Conservation (phyloP, 2,329 filamentous ascomycete genomes). For the Phyllosticta ampelicida region DNA sequence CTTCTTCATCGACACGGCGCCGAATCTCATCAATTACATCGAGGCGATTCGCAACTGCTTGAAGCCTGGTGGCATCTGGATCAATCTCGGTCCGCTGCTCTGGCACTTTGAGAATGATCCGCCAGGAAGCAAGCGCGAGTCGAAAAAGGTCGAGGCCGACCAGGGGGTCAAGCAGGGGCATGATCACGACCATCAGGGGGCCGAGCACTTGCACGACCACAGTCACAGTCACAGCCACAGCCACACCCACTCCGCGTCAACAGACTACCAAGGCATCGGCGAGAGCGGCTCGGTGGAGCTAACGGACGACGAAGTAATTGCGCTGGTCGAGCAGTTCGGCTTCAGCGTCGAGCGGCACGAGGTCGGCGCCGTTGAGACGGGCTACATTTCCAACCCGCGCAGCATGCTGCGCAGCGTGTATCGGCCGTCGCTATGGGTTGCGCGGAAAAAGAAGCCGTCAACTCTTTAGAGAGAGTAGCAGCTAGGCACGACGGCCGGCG, state of each 20-base stretch:
- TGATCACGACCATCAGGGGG: constrained; percentile 11
- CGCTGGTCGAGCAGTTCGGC: constrained; percentile 61
- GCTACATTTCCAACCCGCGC: constrained; percentile 74
- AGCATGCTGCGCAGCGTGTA: constrained; percentile 86
- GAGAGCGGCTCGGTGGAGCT: constrained; percentile 88
- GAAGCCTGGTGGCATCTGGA: constrained; percentile 64
- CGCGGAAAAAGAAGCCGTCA: constrained; percentile 48
- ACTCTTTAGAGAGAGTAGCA: no score
- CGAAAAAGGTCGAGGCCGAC: constrained; percentile 5
- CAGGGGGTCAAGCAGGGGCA: constrained; percentile 15
- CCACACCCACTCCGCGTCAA: neutral
- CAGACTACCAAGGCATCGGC: constrained; percentile 53
- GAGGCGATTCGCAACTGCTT: constrained; percentile 73
- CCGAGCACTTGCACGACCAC: constrained; percentile 3
- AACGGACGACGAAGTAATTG: constrained; percentile 75
- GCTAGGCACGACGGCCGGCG: no score
- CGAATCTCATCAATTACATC: constrained; percentile 83
- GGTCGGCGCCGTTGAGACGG: constrained; percentile 44
- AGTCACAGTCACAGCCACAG: constrained; percentile 14
- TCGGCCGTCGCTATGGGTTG: constrained; percentile 73
- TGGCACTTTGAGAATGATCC: constrained; percentile 88
- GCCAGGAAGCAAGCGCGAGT: constrained; percentile 43
- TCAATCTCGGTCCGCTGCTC: constrained; percentile 82
- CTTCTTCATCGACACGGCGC: constrained; percentile 96
- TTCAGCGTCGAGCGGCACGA: constrained; percentile 61